phyloP scores from a whole-genome alignment of 371 early-diverging fungal species.

The Ordospora colligata region DNA sequence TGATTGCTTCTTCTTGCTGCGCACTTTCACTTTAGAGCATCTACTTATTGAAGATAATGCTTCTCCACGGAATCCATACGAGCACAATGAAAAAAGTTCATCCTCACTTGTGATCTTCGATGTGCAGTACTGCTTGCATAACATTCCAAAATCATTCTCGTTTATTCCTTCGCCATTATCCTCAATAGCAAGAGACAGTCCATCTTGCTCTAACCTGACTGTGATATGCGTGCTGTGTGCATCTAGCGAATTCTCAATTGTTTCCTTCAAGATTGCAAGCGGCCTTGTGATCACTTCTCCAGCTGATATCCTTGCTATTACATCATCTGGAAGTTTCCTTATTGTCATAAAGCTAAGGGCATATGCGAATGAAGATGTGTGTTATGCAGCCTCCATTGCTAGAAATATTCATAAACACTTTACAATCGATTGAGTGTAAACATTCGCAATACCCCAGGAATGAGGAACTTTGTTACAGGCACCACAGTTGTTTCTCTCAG shows the following conservation, averaged over 20 bases:
- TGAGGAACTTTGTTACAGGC: constrained; percentile 36
- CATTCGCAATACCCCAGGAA: background rate
- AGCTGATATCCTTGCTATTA: constrained; percentile 58
- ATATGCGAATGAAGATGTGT: background rate
- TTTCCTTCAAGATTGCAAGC: constrained; percentile 83
- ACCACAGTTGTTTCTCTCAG: constrained; percentile 63
- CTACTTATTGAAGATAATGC: constrained; percentile 88
- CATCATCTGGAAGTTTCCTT: constrained; percentile 47
- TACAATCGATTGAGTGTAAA: too few relatives aligned
- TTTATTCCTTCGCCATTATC: constrained; percentile 91
- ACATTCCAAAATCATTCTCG: constrained; percentile 67
- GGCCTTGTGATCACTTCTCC: constrained; percentile 63
- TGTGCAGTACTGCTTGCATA: constrained; percentile 85
- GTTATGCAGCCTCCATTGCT: background rate
- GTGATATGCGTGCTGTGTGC: constrained; percentile 75
- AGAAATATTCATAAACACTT: too few relatives aligned
- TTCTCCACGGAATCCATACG: constrained; percentile 94
- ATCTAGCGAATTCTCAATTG: constrained; percentile 90
- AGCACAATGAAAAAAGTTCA: constrained; percentile 73
- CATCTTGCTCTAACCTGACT: constrained; percentile 72
- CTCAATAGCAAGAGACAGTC: constrained; percentile 74
- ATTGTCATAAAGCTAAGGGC: constrained; percentile 32
- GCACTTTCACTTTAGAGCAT: constrained; percentile 76
- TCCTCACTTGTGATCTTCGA: constrained; percentile 75
- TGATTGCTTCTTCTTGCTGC: constrained; percentile 23